Base-by-base conservation (phyloP, 1,284 basidiomycete genomes). In the Sporisorium reilianum region DNA sequence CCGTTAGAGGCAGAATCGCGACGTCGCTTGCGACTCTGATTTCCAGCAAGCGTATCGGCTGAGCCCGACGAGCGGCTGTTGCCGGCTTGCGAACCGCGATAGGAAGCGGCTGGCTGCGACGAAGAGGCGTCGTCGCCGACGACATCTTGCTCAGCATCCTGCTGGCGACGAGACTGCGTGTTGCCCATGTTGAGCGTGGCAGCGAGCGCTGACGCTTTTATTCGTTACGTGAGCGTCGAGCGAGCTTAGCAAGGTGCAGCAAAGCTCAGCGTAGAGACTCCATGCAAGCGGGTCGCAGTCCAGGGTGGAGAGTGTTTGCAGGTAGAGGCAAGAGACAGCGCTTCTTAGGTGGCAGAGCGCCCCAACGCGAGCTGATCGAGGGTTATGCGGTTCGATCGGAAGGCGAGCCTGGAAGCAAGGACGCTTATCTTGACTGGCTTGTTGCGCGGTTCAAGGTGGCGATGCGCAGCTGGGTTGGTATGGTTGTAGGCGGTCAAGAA, bases 131-230 rank as follows among this genome's bases (percentile, higher is more conserved):
- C 26, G n/a, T 25, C 46, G 28, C 14, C 45, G 16, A 8, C 16
- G 22, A 12, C 41, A 59, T 44, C 51, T 14, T 38, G 51, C 28
- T 51, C 55, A 32, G 41, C 54, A 41, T 57, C 54, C 3, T 28
- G 57, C 34, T 70, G 54, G 5, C 46, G 57, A 16, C 64, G 64
- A 34, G 69, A 72, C 45, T 72, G 69, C 7, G 64, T 30, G 38
- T 73, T 50, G 9, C 70, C 70, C 70, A 73, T 72, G 20, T 16
- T 59, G 50, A 22, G 11, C 16, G 28, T 10, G n/a, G 34, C 25
- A 23, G 36, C 40, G 25, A 40, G 25, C 26, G 18, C n/a, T 32
- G 50, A 18, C n/a, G 14, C 2, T n/a, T 38, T 7, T 22, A n/a
- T 20, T 36, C 16, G 26, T 25, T 18, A 5, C 11, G 5, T 16